Base-by-base conservation (phyloP, 805 yeast species). In the Wickerhamomyces canadensis region DNA sequence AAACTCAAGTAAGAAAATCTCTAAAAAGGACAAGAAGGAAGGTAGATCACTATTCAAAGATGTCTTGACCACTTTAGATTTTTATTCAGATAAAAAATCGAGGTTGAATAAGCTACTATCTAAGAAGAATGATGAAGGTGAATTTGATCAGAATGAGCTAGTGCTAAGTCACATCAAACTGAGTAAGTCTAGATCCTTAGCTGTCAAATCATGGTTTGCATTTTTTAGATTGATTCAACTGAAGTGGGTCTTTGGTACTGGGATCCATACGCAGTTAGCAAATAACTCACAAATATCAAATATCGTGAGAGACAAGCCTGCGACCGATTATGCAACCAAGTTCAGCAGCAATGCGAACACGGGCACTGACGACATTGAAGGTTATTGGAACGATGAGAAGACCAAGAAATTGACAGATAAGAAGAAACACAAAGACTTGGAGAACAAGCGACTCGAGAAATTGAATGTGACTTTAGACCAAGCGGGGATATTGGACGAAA, bases 1-100 rank as follows among this genome's bases (percentile, higher is more conserved):
- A 30, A 68, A 73, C 17, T 73, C 83, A 0, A 64, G 79, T 5
- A 78, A 78, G 40, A 74, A 68, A 36, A 52, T 78, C 4, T 72
- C 80, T 19, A 81, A 81, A 47, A 76, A 74, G 50, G 84, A 78
- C 43, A 80, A 76, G 53, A 72, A 70, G 41, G 77, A 72, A 27
- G 64, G 75, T 19, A 74, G 76, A 43, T 72, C 84, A 1, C 65
- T 80, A 1, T 76, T 79, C 55, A 65, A 79, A 50, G 82, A 80
- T 41, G 75, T 78, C 15, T 55, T 70, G 28, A 58, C 58, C 26
- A 76, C 82, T 0, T 60, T 79, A 10, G 65, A 63, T 35, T 51
- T 52, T 14, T 70, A 67, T 44, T 38, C 65, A 48, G 48, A 57
- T 36, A 36, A 62, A 44, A 42, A 59, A 43, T 33, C 53, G 62